Conservation (phyloP, 208 protist species). For the Trypanosoma scelopori region DNA sequence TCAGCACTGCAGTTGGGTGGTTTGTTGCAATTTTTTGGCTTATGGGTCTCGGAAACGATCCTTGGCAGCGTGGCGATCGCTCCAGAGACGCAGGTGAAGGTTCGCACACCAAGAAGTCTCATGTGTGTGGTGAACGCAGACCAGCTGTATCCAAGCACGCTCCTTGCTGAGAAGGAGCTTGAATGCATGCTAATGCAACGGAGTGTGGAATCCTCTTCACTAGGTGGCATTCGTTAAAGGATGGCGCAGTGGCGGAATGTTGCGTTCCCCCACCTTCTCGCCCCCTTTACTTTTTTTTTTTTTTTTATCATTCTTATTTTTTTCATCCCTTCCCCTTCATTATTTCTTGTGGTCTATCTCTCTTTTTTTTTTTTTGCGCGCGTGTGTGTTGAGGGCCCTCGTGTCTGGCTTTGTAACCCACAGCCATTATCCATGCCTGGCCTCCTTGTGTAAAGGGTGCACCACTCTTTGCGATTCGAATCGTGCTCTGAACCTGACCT, state of each 20-base stretch:
- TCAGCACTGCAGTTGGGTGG: not conserved
- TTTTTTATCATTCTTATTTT: constrained; percentile 3
- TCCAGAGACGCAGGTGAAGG: not conserved
- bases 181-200: constrained; percentile 12
- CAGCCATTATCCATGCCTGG: no score
- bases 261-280: no score
- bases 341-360: no score
- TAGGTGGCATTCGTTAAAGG: not conserved
- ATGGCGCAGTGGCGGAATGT: not conserved
- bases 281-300: constrained; percentile 1
- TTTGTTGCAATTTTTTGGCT: not conserved
- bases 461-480: not conserved
- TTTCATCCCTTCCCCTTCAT: no score
- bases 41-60: constrained; percentile 21
- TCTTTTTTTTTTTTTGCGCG: no score
- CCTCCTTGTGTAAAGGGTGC: no score
- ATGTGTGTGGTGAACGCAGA: constrained; percentile 26
- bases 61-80: not conserved
- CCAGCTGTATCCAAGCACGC: constrained; percentile 16
- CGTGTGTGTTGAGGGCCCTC: no score
- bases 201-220: not conserved
- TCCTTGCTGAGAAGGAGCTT: constrained; percentile 21
- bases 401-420: no score
- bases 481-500: constrained; percentile 4
- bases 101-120: constrained; percentile 14